Evolutionary conservation across 2,329 filamentous ascomycete genomes (phyloP), one percentile per base, ranked within the genome.

Genomic region (Colletotrichum euphorbiae): DNA sequence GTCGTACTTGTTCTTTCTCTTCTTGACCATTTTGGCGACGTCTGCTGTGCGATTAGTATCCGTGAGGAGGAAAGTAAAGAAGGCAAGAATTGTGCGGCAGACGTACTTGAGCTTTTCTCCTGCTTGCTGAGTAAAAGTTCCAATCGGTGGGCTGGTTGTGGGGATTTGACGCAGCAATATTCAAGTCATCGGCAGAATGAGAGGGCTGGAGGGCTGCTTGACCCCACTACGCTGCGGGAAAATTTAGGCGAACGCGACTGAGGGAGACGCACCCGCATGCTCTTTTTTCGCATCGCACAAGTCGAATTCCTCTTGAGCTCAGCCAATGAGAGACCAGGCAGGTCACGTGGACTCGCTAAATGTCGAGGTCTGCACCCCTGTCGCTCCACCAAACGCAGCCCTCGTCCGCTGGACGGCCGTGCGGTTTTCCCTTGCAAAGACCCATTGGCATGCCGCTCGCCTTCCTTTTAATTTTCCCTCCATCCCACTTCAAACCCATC

Each of bases 1-100:
- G 58, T 79, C 84, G 77, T 83, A 88, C 86, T 90, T 90, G 83
- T 86, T 87, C 83, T 89, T 88, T 87, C 88, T 88, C 87, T 90
- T 90, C 87, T 90, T 90, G 80, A 89, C 87, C 88, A 90, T 90
- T 76, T 83, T 90, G 82, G 78, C 87, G 83, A 84, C 87, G 79
- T 85, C 83, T 85, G 78, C 62, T 69, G 65, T 60, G 72, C 73
- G 72, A 74, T 73, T 75, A 75, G 71, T 74, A 69, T 71, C 62
- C 70, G 66, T 71, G 66, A 45, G n/a, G 68, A 69, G 67, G 57
- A 57, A 45, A 65, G 71, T 59, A 52, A 69, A 70, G 62, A 73
- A 51, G 69, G 52, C 9, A 28, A 17, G 19, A 38, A 59, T 28
- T 45, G 52, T 40, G 38, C 38, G 40, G 66, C 46, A 67, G 57